phyloP scores from a whole-genome alignment of 371 early-diverging fungal genomes.

The Mucor saturninus region DNA sequence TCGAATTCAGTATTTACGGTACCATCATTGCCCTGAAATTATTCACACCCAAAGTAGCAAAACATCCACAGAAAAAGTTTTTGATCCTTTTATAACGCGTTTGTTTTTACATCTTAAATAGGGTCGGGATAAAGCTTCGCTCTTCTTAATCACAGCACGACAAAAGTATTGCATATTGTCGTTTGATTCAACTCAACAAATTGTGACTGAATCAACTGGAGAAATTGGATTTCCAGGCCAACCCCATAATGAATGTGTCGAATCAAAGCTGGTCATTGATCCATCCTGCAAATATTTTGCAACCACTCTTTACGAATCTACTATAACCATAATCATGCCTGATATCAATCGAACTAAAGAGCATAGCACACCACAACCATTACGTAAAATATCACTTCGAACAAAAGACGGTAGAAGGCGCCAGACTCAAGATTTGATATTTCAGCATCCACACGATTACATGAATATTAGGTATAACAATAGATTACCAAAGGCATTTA shows the following conservation, averaged over 20 bases:
- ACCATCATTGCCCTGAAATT: slow-evolving; percentile 66
- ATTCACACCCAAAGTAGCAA: slow-evolving; percentile 59
- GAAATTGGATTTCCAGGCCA: slow-evolving; percentile 62
- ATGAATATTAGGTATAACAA: slow-evolving; percentile 46
- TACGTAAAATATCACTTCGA: slow-evolving; percentile 22
- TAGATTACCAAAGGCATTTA: background rate
- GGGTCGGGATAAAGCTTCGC: slow-evolving; percentile 56
- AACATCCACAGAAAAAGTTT: background rate
- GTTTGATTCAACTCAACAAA: slow-evolving; percentile 52
- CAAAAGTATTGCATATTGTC: slow-evolving; percentile 65
- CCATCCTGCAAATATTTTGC: slow-evolving; percentile 54
- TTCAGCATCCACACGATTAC: slow-evolving; percentile 27
- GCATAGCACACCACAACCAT: slow-evolving; percentile 12
- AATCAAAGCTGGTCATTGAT: slow-evolving; percentile 59
- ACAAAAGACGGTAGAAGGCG: slow-evolving; percentile 28
- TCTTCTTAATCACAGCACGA: slow-evolving; percentile 65
- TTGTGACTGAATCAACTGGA: slow-evolving; percentile 72
- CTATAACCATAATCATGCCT: slow-evolving; percentile 34
- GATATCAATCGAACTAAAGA: slow-evolving; percentile 14
- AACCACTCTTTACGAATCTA: slow-evolving; percentile 36
- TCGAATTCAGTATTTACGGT: slow-evolving; percentile 76
- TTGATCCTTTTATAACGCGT: slow-evolving; percentile 10
- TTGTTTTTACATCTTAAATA: slow-evolving; percentile 13
- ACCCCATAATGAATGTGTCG: slow-evolving; percentile 39
- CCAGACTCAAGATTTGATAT: slow-evolving; percentile 18